Base-by-base conservation (phyloP, 2,329 filamentous ascomycete species). In the Aspergillus cejpii region DNA sequence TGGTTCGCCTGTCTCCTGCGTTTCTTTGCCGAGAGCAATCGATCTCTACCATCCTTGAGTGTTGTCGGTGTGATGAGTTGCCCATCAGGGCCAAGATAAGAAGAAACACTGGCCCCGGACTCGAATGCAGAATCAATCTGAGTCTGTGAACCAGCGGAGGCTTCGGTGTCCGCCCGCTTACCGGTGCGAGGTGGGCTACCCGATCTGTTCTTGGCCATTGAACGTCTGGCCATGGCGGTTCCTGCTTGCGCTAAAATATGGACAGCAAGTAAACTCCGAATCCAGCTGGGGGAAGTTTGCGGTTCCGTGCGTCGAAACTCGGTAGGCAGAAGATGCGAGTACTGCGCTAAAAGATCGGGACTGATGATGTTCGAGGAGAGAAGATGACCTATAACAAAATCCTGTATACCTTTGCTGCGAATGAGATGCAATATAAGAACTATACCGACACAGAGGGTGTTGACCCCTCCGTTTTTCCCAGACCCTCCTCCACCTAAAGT, bases 1-100 rank as follows among this genome's bases (percentile, higher is more conserved):
- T 92, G 87, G 47, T 88, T 89, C 62, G 87, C 91, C 69, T 94
- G 88, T 71, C 92, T 91, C 70, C 85, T 81, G 71, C 87, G 85
- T 72, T 88, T 92, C 70, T 92, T 94, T 52, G 77, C 80, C 53
- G 68, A 71, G 62, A 81, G 72, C 70, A 78, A 62, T 67, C 70
- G 80, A 65, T 77, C 76, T 67, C 72, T 80, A 61, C 66, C 70
- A 42, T 78, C 74, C 57, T 75, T 74, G 44, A 70, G 55, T 43
- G 71, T 69, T 20, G 76, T 72, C 62, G 78, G 67, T 60, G 69
- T 71, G 71, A 75, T 60, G 67, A 74, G 60, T 70, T 72, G 64
- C 20, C 64, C 67, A 51, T 74, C 71, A 10, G 64, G 56, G 12
- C 63, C 65, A 11, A 64, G 51, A 44, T 62, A 63, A 34, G 69